Conservation (phyloP, 129 eudicot species). For the Escallonia herrerae region DNA sequence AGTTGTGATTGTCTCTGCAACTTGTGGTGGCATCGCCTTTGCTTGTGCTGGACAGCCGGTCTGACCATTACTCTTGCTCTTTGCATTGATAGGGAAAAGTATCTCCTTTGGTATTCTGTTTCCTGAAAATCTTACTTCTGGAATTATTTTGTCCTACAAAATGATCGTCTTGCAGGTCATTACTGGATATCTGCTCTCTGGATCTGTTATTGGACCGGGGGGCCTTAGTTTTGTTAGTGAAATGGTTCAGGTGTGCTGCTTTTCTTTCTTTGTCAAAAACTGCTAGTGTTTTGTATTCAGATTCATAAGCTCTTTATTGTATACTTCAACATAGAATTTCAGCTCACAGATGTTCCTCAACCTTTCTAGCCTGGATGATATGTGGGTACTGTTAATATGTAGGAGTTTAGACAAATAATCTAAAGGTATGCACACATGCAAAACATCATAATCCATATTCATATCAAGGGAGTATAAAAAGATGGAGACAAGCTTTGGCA, state of each 20-base stretch:
- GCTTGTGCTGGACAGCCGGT: constrained; percentile 99
- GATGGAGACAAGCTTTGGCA: too few species aligned
- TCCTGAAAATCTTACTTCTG: constrained; percentile 15
- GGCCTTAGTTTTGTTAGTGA: constrained; percentile 86
- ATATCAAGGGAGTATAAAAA: too few species aligned
- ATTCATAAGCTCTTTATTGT: too few species aligned
- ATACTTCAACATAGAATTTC: too few species aligned
- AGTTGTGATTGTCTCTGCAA: constrained; percentile 89
- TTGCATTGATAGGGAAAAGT: neutral
- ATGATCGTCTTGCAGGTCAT: constrained; percentile 64
- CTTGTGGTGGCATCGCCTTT: constrained; percentile 99
- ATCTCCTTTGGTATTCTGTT: neutral
- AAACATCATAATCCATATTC: too few species aligned
- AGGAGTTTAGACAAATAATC: too few species aligned
- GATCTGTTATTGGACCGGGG: constrained; percentile 91
- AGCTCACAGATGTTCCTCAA: too few species aligned
- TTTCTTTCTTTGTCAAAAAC: neutral
- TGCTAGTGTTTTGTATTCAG: too few species aligned
- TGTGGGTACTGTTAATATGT: too few species aligned
- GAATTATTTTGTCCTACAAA: too few species aligned
- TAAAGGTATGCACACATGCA: too few species aligned
- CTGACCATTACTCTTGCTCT: constrained; percentile 26
- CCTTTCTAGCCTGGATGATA: too few species aligned
- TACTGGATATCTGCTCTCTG: constrained; percentile 88
- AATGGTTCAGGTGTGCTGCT: constrained; percentile 73